Base-by-base conservation (phyloP, 2,329 filamentous ascomycete genomes). In the Colletotrichum orbiculare region DNA sequence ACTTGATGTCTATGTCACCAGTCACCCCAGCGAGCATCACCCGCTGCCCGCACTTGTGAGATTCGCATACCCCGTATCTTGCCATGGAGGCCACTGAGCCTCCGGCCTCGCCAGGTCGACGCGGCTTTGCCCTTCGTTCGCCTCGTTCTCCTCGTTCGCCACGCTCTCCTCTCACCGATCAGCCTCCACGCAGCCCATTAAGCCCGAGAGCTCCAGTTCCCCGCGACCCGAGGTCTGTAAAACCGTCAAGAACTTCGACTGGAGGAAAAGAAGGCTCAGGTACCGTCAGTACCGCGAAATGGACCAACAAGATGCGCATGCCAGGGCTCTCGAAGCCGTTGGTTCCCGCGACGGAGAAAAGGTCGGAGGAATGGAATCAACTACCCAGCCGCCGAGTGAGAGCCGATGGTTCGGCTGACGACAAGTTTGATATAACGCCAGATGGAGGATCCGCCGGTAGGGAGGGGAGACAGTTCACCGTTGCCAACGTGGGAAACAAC, bases 401-500 rank as follows among this genome's bases (percentile, higher is more conserved):
- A 73, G 84, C 84, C 70, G 85, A 84, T 61, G 78, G 79, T 56
- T 46, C 52, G n/a, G 53, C 47, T 59, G 72, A 81, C 10, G 86
- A 82, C 10, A 87, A 82, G 72, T 81, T 79, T 71, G 85, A 88
- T 58, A 79, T 88, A 62, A 78, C 82, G n/a, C 82, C 85, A 10
- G 90, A 92, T 72, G 85, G 85, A 64, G 79, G 83, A 62, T 86
- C 88, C 50, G 86, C 82, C 59, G 85, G 86, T 39, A 84, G 89
- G 65, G 87, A 89, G 74, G 89, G 88, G 53, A 86, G 90, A 59
- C 89, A 92, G 72, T 94, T 95, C 74, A 89, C 91, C 2, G 92
- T 95, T 59, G 88, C 90, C 54, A 94, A 94, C 76, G 91, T 95
- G 65, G 91, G 91, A 33, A 92, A 93, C 74, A 93, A 94, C 77